Evolutionary conservation across 495 filamentous ascomycete species (phyloP), one percentile per base, ranked within the genome.

Genomic region (Neurospora sp.): DNA sequence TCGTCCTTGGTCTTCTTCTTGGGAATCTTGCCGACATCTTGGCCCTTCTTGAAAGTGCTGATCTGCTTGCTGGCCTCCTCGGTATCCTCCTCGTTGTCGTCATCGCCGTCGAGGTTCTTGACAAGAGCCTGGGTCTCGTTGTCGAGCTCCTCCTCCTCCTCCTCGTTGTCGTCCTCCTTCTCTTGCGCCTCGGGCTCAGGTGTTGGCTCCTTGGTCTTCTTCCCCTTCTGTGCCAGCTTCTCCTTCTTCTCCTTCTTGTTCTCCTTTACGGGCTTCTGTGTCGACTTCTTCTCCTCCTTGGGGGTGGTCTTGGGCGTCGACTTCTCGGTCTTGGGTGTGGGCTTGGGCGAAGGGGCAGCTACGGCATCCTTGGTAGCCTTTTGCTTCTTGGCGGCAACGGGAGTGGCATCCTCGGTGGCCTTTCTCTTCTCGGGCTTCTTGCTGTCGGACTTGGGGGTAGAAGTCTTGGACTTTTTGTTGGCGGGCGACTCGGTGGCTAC

Each of bases 81-180:
- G 61, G 88, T 87, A 12, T 79, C 79, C n/a, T 84, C 81, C 3
- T 84, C 78, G 59, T 92, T 91, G 61, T 89, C 88, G 73, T 31
- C 27, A 31, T 90, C 92, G 82, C 91, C 94, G 80, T 97, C 94
- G 77, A 97, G 93, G 22, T 92, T 76, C 85, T 90, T 77, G 90
- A 89, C 73, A 89, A 89, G 69, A 85, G 93, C 76, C 84, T 88
- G 74, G 87, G 82, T 81, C 37, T 85, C 74, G 8, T 75, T 80
- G 40, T 84, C 80, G 22, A 78, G 74, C 59, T 86, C 84, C 20
- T 82, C 84, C 20, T 82, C 84, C 4, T 83, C 82, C 12, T 75
- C 81, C 17, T 82, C 79, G 48, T 74, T 76, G 1, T 53, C 70
- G 38, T 73, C 73, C 17, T 82, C 78, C 8, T 76, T 73, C 22